A percentile compares a stretch with the other conserved stretches of the same genome.
These are phyloP conservation scores for Monilinia vaccinii-corymbosi DNA, from an alignment of 2,329 filamentous ascomycete genomes.

Conservation along the genomic window DNA sequence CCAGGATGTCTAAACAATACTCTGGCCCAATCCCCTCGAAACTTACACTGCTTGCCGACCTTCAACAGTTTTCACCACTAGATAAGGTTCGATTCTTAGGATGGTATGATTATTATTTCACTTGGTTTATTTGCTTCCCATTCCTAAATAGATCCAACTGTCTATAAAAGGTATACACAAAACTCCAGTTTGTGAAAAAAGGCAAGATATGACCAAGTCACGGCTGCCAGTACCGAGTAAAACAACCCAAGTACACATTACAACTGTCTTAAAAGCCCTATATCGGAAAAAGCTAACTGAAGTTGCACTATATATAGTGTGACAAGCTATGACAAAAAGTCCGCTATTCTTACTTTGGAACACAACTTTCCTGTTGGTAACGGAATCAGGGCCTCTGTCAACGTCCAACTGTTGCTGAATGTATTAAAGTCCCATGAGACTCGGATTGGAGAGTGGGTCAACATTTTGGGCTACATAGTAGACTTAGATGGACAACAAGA, in stretches of 20 bases:
- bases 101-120: slow-evolving; percentile 52
- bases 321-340: slow-evolving; percentile 43
- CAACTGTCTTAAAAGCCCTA: neutral
- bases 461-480: slow-evolving; percentile 73
- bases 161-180: neutral
- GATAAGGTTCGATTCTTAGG: slow-evolving; percentile 89
- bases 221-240: neutral
- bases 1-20: slow-evolving; percentile 15
- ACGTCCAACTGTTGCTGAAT: slow-evolving; percentile 63
- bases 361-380: slow-evolving; percentile 51
- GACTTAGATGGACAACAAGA: slow-evolving; percentile 7
- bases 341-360: slow-evolving; percentile 56
- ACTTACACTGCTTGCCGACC: slow-evolving; percentile 25
- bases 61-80: slow-evolving; percentile 17
- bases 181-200: neutral
- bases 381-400: slow-evolving; percentile 47
- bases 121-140: neutral
- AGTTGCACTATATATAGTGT: slow-evolving; percentile 37
- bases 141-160: too few species aligned
- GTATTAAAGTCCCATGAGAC: slow-evolving; percentile 53
- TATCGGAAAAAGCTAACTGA: neutral
- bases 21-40: slow-evolving; percentile 26
- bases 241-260: neutral
- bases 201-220: too few species aligned
- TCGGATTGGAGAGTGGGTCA: slow-evolving; percentile 75